Evolutionary conservation across 2,329 filamentous ascomycete species (phyloP), one percentile per base, ranked within the genome.

Genomic region (Stemphylium beticola): DNA sequence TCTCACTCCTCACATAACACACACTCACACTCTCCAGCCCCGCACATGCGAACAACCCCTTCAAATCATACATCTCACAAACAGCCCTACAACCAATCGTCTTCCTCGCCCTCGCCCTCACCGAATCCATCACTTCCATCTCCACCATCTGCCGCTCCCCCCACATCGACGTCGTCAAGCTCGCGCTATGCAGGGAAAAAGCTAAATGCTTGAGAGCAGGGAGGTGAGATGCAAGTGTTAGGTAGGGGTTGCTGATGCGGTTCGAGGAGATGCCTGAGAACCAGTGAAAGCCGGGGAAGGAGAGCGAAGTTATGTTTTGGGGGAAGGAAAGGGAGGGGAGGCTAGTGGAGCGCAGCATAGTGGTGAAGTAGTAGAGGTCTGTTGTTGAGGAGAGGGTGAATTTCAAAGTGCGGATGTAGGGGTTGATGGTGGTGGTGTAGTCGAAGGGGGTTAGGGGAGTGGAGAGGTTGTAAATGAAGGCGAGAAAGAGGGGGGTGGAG

Each of bases 201-300:
- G 86, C 85, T 66, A 93, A 91, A 9, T 88, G 88, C 0, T 83
- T 86, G 0, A 96, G 96, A 71, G 81, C 92, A 2, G 89, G 91
- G 3, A 96, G 92, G 66, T 86, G 92, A 11, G 75, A 96, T 46
- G 92, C 96, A 68, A 93, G 96, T 66, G 92, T 92, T 0, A 91
- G 86, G 64, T 92, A 91, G 53, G 93, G 97, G 70, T 96, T 98
- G 71, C 87, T 92, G 1, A 95, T 96, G 66, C 93, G 97, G 2
- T 82, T 0, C 78, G 96, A 14, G 88, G 96, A 63, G 87, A 93
- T 66, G 88, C 89, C 72, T 83, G 87, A 3, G 77, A 77, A 53
- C 69, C 74, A 15, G 76, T 79, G 26, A 76, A 79, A 53, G 71
- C 75, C 46, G 4, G 58, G 26, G 75, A 83, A 48, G 78, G 79